phyloP scores from a whole-genome alignment of 495 filamentous ascomycete species.

The Chaetomidium leptoderma region DNA sequence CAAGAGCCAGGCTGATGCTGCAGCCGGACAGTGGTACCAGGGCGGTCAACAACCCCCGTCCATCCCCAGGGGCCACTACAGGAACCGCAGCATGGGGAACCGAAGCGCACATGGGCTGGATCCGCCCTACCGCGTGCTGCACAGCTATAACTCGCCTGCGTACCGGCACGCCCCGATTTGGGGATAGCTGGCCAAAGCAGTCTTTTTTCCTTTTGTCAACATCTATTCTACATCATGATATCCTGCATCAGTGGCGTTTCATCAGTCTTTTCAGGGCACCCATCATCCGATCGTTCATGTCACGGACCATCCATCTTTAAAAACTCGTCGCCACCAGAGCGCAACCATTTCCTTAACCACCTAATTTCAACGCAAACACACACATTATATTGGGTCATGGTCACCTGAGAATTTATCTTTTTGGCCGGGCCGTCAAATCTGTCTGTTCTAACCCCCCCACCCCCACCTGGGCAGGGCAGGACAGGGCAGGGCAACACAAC shows the following conservation, averaged over 20 bases:
- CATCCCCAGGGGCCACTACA: constrained; percentile 34
- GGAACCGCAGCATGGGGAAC: constrained; percentile 38
- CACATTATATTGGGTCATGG: not conserved
- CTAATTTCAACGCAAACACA: no score
- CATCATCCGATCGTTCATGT: not conserved
- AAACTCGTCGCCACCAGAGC: no score
- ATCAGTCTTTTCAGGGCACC: not conserved
- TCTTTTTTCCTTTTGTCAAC: not conserved
- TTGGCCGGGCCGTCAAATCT: no score
- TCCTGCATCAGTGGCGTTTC: constrained; percentile 16
- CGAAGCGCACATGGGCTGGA: constrained; percentile 16
- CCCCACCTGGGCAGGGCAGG: no score
- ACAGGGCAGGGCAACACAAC: no score
- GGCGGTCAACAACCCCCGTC: constrained; percentile 30
- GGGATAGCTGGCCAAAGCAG: constrained; percentile 26
- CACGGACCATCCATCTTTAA: not conserved
- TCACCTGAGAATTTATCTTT: no score
- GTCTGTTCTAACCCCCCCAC: no score
- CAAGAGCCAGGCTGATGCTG: constrained; percentile 28
- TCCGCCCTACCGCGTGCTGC: constrained; percentile 41
- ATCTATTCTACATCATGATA: constrained; percentile 9
- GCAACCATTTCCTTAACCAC: no score
- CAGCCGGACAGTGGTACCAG: constrained; percentile 30
- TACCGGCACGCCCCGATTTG: constrained; percentile 46
- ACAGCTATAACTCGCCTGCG: constrained; percentile 49